Evolutionary conservation across 2,329 filamentous ascomycete species (phyloP), one percentile per base, ranked within the genome.

Genomic region (Geosmithia flava): DNA sequence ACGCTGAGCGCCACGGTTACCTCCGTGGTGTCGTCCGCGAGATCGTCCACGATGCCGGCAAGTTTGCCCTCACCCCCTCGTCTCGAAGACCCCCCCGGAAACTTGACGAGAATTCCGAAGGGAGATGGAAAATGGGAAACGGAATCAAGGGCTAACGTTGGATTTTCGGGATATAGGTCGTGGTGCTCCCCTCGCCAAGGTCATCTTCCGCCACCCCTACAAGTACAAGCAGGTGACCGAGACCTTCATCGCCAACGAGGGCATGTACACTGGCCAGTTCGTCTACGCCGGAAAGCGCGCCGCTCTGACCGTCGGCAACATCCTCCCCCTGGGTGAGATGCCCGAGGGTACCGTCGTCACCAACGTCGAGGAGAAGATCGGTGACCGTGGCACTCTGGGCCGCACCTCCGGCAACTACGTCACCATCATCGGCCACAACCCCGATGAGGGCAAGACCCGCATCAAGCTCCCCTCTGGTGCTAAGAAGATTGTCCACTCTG

Each of bases 201-300:
- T 98, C 67, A 76, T 81, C 63, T 98, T 98, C 87, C 90, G 93
- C 65, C 87, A 95, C 75, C 89, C 93, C 64, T 98, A 98, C 85
- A 82, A 83, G 74, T 97, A 87, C 86, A 95, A 95, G 84, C 84
- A 90, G 70, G 77, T 89, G 71, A 91, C 85, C 72, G 90, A 98
- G 85, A 98, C 93, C 62, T 96, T 98, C 85, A 98, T 98, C 69
- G 93, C 93, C 75, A 98, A 97, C 78, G 93, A 97, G 81, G 93
- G 93, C 78, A 96, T 97, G 90, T 98, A 97, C 87, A 96, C 93
- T 60, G 93, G 93, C 70, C 93, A 98, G 76, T 98, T 98, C 82
- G 89, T 98, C 85, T 98, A 98, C 76, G 93, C 91, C 69, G 93
- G 93, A 70, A 98, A 98, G 88, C 93, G 95, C 77, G 93, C 93